Base-by-base conservation (phyloP, 768 basidiomycete genomes). In the Holtermannia corniformis region DNA sequence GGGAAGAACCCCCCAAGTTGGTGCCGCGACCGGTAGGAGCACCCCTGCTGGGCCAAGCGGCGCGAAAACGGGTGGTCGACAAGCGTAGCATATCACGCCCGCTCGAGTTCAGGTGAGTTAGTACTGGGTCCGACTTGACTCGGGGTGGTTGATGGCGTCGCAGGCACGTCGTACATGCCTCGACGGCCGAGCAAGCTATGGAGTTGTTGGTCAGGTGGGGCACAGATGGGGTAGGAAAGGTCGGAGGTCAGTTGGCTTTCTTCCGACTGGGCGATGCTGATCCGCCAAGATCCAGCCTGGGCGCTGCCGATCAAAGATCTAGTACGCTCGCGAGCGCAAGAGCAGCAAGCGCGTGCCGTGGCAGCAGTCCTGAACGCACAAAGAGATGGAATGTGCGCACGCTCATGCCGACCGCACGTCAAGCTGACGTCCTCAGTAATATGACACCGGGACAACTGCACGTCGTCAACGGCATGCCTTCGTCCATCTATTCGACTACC, bases 391-490 rank as follows among this genome's bases (percentile, higher is more conserved):
- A 13, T 58, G 67, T 65, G 27, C 57, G 66, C 50, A 11, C 4
- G 44, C 4, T 3, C 20, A 14, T 27, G 28, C 20, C 37, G 5
- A n/a, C 7, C 16, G 16, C 5, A 28, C 13, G 4, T 5, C 26
- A 28, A 37, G 26, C 27, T 23, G 5, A 3, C 46, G 13, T 5
- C 43, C 24, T 13, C 21, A n/a, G n/a, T 24, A 14, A 4, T 45
- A 7, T 7, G 24, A 5, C 27, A 21, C 44, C 57, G 11, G 60
- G 59, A 1, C 41, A 50, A 4, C 59, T 73, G 5, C 68, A 63
- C 26, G 67, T 73, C 5, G 61, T 72, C 43, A 73, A 73, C 43
- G 72, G 72, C 14, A 46, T 71, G 3, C 71, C 72, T 0, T 73
- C 72, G 2, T 71, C 70, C n/a, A 65, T 67, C 20, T 72, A 72